Evolutionary conservation across 257 asterid species (phyloP), one percentile per base, ranked within the genome.

Genomic region (Nemophila menziesii): DNA sequence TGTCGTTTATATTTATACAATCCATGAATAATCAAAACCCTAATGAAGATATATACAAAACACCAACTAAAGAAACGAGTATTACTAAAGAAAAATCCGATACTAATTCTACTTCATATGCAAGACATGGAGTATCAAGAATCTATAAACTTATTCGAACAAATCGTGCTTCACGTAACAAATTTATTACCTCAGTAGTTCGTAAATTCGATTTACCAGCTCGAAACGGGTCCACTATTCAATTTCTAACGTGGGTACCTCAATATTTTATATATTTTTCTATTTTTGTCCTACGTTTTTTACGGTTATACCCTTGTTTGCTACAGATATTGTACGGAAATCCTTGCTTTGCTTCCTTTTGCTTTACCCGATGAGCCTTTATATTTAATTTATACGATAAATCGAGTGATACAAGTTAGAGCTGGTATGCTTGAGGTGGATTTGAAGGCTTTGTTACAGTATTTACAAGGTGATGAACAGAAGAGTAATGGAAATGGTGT

Each of bases 101-200:
- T 19, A 39, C 57, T 46, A 69, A 73, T 38, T 66, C 92, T 55
- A 64, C 75, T 53, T 57, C 67, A 19, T 26, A 58, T 64, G 93
- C 95, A 15, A 70, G 78, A 44, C 77, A 57, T 56, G 98, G 94
- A 63, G 96, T 85, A 58, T 84, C 99, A 51, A 77, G 99, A 58
- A 77, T 90, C 62, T 90, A 90, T 73, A 90, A 85, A 66, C 93
- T 85, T 64, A 85, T 90, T 64, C 99, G 99, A 46, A 74, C 79
- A 58, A 90, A 85, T 65, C 94, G 96, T 43, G 61, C 61, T 63
- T 81, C 93, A 52, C 78, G 99, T 54, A 85, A 82, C 72, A 85
- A 79, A 69, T 90, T 90, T 61, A 85, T 90, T 81, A 68, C 86
- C 58, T 85, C 99, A 42, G 87, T 90, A 56, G 82, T 90, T 49